Percentiles rank a stretch among this genome's conserved stretches.
These are phyloP conservation scores for Zasmidium cellare DNA, from an alignment of 2,329 filamentous ascomycete genomes.

Conservation along the genomic window DNA sequence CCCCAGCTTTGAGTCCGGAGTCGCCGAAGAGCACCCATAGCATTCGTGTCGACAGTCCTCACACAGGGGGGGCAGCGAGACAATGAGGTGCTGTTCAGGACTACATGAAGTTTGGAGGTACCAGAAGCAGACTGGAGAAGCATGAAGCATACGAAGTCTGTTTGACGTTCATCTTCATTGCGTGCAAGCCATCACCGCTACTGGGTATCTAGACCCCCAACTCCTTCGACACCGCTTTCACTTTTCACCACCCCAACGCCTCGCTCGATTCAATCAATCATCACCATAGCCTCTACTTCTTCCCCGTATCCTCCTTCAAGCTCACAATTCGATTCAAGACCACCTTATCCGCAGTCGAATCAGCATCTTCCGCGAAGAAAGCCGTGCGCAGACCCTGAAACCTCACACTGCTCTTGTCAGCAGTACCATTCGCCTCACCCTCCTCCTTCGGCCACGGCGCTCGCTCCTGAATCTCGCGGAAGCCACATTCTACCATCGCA, in stretches of 20 bases:
- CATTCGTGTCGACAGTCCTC: too few relatives aligned
- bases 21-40: too few relatives aligned
- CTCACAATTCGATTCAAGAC: conserved; percentile 90
- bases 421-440: conserved; percentile 64
- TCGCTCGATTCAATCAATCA: not conserved
- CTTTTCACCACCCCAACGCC: not conserved
- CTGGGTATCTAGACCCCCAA: not conserved
- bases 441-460: conserved; percentile 82
- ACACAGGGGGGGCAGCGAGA: too few relatives aligned
- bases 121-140: too few relatives aligned
- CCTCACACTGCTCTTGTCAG: conserved; percentile 67
- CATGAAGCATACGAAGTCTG: too few relatives aligned
- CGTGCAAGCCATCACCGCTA: not conserved
- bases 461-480: conserved; percentile 70
- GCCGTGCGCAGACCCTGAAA: conserved; percentile 91
- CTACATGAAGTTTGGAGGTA: too few relatives aligned
- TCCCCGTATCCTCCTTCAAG: conserved; percentile 82
- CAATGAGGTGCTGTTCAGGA: too few relatives aligned
- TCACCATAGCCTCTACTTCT: conserved; percentile 40
- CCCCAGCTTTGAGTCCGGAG: too few relatives aligned
- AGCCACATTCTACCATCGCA: conserved; percentile 79
- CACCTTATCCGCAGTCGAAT: conserved; percentile 66
- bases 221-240: not conserved
- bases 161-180: too few relatives aligned
- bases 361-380: conserved; percentile 76